These are phyloP conservation scores for Talaromyces nanjingensis DNA, from an alignment of 495 filamentous ascomycete species.

Conservation along the genomic window DNA sequence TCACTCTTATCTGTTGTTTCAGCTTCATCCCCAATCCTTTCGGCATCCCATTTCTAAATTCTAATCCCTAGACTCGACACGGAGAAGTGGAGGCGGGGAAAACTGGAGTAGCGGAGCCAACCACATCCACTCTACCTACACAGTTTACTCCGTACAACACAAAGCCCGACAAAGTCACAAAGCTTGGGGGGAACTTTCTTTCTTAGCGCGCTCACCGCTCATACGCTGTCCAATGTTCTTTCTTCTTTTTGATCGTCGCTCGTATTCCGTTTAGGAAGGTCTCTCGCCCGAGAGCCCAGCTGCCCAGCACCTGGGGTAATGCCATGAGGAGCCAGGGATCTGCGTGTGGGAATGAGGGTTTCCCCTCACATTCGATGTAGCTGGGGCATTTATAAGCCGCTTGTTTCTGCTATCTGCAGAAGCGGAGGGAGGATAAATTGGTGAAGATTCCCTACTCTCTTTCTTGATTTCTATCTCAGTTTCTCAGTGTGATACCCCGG, in stretches of 20 bases:
- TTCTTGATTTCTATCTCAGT: background rate
- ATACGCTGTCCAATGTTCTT: background rate
- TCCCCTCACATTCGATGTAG: background rate
- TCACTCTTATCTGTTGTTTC: background rate
- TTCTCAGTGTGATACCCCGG: background rate
- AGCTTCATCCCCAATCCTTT: background rate
- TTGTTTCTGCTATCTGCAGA: background rate
- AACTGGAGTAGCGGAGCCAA: background rate
- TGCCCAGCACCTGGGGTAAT: no score
- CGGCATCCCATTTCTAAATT: background rate
- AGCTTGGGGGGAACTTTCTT: no score
- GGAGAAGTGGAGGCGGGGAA: background rate
- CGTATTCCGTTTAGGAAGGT: background rate
- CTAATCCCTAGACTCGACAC: background rate
- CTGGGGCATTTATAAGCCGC: background rate
- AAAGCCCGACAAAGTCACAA: no score
- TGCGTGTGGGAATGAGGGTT: background rate
- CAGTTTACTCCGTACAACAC: no score
- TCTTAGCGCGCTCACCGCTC: no score
- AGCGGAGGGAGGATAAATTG: background rate
- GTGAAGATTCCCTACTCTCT: background rate
- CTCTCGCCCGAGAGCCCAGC: no score
- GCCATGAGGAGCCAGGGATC: background rate
- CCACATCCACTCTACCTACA: no score
- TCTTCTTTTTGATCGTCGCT: background rate